These are phyloP conservation scores for Phytopythium helicoides DNA, from an alignment of 352 stramenopile genomes.

Conservation along the genomic window DNA sequence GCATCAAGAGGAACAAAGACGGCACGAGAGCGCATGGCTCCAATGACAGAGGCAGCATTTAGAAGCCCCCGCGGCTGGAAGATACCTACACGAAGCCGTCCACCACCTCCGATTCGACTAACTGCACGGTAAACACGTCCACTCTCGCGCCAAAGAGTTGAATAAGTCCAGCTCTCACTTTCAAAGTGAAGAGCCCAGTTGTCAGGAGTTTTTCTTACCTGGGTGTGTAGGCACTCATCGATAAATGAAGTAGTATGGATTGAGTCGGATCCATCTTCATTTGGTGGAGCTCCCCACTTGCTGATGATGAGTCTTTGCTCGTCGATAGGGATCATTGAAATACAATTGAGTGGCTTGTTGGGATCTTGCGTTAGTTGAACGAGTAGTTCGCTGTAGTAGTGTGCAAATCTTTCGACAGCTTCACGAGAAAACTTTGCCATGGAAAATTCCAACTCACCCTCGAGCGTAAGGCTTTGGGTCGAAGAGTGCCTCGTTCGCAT, in stretches of 20 bases:
- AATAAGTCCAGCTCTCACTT: slow-evolving; percentile 35
- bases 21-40: slow-evolving; percentile 26
- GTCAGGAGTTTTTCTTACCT: slow-evolving; percentile 28
- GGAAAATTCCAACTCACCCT: slow-evolving; percentile 49
- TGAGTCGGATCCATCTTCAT: not conserved
- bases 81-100: slow-evolving; percentile 31
- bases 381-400: slow-evolving; percentile 38
- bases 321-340: slow-evolving; percentile 28
- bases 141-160: slow-evolving; percentile 30
- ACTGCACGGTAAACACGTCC: slow-evolving; percentile 19
- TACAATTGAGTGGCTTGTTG: slow-evolving; percentile 10
- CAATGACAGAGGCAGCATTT: slow-evolving; percentile 42
- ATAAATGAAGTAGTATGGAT: slow-evolving; percentile 19
- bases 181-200: slow-evolving; percentile 39
- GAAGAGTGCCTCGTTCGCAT: slow-evolving; percentile 22
- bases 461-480: slow-evolving; percentile 17
- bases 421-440: slow-evolving; percentile 24
- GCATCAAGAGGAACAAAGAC: slow-evolving; percentile 49
- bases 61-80: slow-evolving; percentile 40
- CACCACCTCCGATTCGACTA: slow-evolving; percentile 3
- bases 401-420: slow-evolving; percentile 35
- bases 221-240: slow-evolving; percentile 28
- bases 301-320: slow-evolving; percentile 25
- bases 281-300: slow-evolving; percentile 19
- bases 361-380: slow-evolving; percentile 24